phyloP scores from a whole-genome alignment of 2,329 filamentous ascomycete species.

The Albophoma yamanashiensis region DNA sequence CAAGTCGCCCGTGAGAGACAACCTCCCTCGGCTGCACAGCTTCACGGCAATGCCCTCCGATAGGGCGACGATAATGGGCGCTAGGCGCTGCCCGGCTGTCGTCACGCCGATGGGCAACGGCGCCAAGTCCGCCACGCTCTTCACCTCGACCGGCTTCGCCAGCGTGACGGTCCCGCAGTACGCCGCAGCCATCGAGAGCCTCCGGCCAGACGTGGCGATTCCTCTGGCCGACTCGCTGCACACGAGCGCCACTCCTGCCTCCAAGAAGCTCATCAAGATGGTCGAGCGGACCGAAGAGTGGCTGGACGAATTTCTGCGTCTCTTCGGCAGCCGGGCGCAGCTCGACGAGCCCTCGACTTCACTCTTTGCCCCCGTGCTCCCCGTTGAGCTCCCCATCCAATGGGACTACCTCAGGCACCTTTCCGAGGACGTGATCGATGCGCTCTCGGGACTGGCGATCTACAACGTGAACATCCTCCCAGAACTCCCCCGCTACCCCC shows the following conservation, averaged over 20 bases:
- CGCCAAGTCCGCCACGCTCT: constrained; percentile 60
- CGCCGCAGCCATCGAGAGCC: constrained; percentile 46
- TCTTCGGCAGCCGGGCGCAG: constrained; percentile 14
- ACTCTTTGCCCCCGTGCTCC: constrained; percentile 59
- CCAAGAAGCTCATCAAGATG: constrained; percentile 74
- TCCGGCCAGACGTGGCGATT: constrained; percentile 73
- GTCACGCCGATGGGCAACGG: constrained; percentile 60
- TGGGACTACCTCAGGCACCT: constrained; percentile 70
- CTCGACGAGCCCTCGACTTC: constrained; percentile 20
- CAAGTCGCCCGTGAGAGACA: constrained; percentile 20
- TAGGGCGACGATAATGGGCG: constrained; percentile 59
- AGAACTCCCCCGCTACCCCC: constrained; percentile 45
- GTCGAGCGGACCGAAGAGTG: constrained; percentile 76
- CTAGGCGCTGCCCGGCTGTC: constrained; percentile 69
- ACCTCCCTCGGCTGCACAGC: constrained; percentile 51
- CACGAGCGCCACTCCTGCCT: constrained; percentile 39
- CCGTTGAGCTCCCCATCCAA: constrained; percentile 65
- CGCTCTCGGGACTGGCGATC: constrained; percentile 61
- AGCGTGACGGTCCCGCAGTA: constrained; percentile 61
- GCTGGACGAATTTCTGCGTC: constrained; percentile 55
- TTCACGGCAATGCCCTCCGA: constrained; percentile 66
- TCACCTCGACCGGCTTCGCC: constrained; percentile 80
- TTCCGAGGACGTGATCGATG: constrained; percentile 45
- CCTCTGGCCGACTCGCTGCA: constrained; percentile 61
- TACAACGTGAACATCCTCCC: constrained; percentile 63